Evolutionary conservation across 148 eudicot species (phyloP).

Genomic region (Beta vulgaris): DNA sequence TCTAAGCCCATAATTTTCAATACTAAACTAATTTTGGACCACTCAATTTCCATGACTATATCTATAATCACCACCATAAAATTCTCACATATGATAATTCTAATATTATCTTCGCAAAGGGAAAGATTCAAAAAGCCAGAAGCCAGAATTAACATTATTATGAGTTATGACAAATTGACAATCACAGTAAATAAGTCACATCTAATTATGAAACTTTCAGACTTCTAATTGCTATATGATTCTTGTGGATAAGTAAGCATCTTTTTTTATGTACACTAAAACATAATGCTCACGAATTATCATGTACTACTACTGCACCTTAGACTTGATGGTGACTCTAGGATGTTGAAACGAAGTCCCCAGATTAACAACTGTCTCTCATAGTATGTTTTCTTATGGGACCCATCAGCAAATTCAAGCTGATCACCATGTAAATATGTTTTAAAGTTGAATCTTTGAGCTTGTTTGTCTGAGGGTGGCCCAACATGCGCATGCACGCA

Average conservation of each 20-base stretch:
- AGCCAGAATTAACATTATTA: too few relatives aligned
- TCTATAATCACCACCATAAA: too few relatives aligned
- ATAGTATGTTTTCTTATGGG: not conserved
- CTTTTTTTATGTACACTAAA: not conserved
- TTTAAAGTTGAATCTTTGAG: not conserved
- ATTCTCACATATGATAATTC: too few relatives aligned
- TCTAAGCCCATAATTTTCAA: too few relatives aligned
- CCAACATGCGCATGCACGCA: constrained; percentile 19
- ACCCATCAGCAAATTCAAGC: not conserved
- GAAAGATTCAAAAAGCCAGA: not conserved
- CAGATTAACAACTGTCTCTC: not conserved
- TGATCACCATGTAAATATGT: not conserved
- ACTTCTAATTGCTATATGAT: not conserved
- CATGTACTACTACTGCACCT: not conserved
- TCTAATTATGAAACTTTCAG: not conserved
- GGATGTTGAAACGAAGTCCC: not conserved
- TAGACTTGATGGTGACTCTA: not conserved
- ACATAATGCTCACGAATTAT: not conserved
- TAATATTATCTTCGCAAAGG: not conserved
- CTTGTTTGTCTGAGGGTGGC: not conserved
- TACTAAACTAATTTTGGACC: too few relatives aligned
- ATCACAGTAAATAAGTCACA: not conserved
- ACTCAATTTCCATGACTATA: too few relatives aligned
- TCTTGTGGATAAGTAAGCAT: constrained; percentile 12
- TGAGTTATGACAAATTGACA: too few relatives aligned